Conservation (phyloP, 2,329 filamentous ascomycete species). For the Westerdykella sp. region DNA sequence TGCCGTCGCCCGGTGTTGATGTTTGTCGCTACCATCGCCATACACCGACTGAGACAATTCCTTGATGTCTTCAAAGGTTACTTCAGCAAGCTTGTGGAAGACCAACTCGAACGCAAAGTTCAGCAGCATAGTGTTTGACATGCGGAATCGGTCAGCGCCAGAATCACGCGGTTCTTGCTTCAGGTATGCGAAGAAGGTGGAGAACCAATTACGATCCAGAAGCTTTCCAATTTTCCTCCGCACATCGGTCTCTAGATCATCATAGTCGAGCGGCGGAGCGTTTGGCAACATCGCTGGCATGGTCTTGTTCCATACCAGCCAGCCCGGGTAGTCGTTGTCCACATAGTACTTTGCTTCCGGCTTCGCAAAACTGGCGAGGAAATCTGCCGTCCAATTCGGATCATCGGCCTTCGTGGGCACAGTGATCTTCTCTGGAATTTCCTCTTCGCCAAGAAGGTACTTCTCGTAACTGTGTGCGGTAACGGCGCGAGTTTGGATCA, state of each 20-base stretch:
- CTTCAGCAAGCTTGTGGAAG: constrained; percentile 68
- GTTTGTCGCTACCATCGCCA: constrained; percentile 91
- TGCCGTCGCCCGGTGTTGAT: constrained; percentile 91
- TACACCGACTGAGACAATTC: constrained; percentile 72
- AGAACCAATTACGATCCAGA: constrained; percentile 79
- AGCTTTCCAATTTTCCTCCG: constrained; percentile 74
- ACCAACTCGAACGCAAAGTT: constrained; percentile 88
- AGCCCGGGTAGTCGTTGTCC: constrained; percentile 86
- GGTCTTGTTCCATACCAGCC: constrained; percentile 89
- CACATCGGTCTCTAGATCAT: constrained; percentile 68
- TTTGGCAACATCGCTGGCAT: constrained; percentile 75
- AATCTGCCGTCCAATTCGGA: constrained; percentile 69
- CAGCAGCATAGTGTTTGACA: constrained; percentile 78
- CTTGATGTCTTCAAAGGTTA: constrained; percentile 82
- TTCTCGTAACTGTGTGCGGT: constrained; percentile 84
- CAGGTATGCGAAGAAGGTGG: constrained; percentile 81
- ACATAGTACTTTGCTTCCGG: constrained; percentile 81
- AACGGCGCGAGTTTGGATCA: constrained; percentile 77
- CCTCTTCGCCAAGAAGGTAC: constrained; percentile 74
- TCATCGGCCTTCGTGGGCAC: constrained; percentile 66
- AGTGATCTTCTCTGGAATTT: constrained; percentile 67
- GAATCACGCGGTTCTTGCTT: constrained; percentile 91
- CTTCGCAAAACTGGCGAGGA: constrained; percentile 69
- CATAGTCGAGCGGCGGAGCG: constrained; percentile 66
- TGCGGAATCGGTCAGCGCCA: constrained; percentile 77